Conservation (phyloP, 1,139 yeast species). For the Blastobotrys buckinghamii region DNA sequence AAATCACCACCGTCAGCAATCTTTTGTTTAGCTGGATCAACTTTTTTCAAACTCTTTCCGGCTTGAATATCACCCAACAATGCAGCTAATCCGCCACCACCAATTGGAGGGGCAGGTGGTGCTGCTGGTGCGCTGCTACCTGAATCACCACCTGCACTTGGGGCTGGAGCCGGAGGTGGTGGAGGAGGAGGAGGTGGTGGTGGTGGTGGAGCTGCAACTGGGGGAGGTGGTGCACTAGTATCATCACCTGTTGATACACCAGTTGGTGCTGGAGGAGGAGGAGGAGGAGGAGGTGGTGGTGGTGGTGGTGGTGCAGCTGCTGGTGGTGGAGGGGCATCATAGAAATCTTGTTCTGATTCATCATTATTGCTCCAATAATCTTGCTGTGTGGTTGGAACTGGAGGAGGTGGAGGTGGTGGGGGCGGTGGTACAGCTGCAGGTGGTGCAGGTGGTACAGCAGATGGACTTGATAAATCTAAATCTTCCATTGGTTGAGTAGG, state of each 20-base stretch:
- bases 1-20: slow-evolving; percentile 38
- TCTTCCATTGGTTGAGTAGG: not conserved
- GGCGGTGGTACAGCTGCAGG: slow-evolving; percentile 21
- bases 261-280: slow-evolving; percentile 15
- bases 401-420: slow-evolving; percentile 18
- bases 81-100: slow-evolving; percentile 40
- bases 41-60: slow-evolving; percentile 47
- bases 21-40: slow-evolving; percentile 42
- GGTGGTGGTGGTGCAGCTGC: slow-evolving; percentile 22
- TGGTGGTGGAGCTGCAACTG: slow-evolving; percentile 16
- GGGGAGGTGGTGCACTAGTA: slow-evolving; percentile 15
- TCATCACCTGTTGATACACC: slow-evolving; percentile 1
- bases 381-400: slow-evolving; percentile 16
- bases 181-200: slow-evolving; percentile 26
- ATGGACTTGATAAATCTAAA: slow-evolving; percentile 1
- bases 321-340: slow-evolving; percentile 14
- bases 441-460: slow-evolving; percentile 20
- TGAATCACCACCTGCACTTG: slow-evolving; percentile 25
- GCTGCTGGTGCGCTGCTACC: slow-evolving; percentile 11
- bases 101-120: slow-evolving; percentile 35
- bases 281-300: slow-evolving; percentile 17
- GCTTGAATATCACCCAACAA: slow-evolving; percentile 53
- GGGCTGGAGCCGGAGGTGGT: slow-evolving; percentile 27
- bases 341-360: not conserved
- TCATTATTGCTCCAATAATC: slow-evolving; percentile 12